These are phyloP conservation scores for Phlyctochytrium planicorne DNA, from an alignment of 192 early-diverging fungal genomes.

Conservation along the genomic window DNA sequence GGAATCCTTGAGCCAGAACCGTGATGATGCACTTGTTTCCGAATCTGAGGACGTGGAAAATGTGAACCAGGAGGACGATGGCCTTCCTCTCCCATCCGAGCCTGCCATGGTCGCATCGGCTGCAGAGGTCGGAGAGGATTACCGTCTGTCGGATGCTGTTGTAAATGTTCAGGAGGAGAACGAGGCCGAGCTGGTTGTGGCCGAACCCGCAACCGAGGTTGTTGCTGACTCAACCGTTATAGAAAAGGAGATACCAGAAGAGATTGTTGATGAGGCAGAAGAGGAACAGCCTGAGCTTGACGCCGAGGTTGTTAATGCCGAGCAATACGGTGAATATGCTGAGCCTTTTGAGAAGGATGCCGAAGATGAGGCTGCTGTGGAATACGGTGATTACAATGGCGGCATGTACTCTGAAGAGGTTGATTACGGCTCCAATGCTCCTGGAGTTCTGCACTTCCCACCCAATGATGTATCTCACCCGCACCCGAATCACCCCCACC, in stretches of 20 bases:
- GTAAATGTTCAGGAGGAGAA: not conserved
- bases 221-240: not conserved
- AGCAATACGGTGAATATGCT: not conserved
- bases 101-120: too few relatives aligned
- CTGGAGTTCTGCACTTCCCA: too few relatives aligned
- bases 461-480: too few relatives aligned
- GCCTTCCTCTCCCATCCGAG: too few relatives aligned
- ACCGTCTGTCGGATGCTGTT: too few relatives aligned
- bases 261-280: not conserved
- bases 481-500: too few relatives aligned
- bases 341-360: not conserved
- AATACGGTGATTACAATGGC: not conserved
- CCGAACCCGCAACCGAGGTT: not conserved
- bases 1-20: too few relatives aligned
- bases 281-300: not conserved
- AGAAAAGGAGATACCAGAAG: not conserved
- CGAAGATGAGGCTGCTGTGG: not conserved
- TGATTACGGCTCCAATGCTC: not conserved
- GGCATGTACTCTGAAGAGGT: not conserved
- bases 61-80: too few relatives aligned
- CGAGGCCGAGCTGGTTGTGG: slow-evolving; percentile 3
- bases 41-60: too few relatives aligned
- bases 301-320: not conserved
- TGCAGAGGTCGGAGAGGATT: too few relatives aligned
- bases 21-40: too few relatives aligned